phyloP scores from a whole-genome alignment of 2,329 filamentous ascomycete genomes.

The Beauveria medogensis region DNA sequence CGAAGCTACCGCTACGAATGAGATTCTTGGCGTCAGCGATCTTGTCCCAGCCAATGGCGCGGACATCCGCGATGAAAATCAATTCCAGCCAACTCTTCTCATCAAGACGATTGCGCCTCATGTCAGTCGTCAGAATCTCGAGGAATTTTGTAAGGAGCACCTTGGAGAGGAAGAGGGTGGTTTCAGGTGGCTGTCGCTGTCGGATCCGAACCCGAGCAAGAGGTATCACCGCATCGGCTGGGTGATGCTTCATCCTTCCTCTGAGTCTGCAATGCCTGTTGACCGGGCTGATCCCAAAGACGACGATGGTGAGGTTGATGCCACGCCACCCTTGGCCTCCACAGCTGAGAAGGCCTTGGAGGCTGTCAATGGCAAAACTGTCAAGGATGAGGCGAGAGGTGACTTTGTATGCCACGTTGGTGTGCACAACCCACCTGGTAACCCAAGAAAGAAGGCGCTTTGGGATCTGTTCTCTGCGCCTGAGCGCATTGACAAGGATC shows the following conservation, averaged over 20 bases:
- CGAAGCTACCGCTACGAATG: constrained; percentile 82
- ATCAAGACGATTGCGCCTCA: constrained; percentile 98
- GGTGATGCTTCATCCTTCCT: constrained; percentile 85
- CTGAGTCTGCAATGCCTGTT: constrained; percentile 55
- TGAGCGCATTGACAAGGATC: constrained; percentile 85
- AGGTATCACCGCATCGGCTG: constrained; percentile 96
- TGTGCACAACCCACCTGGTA: constrained; percentile 80
- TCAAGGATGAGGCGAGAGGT: constrained; percentile 85
- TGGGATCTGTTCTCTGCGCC: constrained; percentile 96
- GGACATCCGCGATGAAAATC: constrained; percentile 81
- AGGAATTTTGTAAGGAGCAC: constrained; percentile 90
- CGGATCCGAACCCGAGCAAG: constrained; percentile 94
- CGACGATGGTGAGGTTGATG: constrained; percentile 49
- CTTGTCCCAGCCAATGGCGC: constrained; percentile 75
- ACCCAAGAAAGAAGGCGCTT: constrained; percentile 85
- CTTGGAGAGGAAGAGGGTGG: constrained; percentile 85
- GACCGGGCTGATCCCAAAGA: constrained; percentile 70
- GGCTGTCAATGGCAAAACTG: constrained; percentile 95
- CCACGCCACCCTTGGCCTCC: constrained; percentile 42
- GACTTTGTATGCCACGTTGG: constrained; percentile 98
- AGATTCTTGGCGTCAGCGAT: constrained; percentile 88
- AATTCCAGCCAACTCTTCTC: constrained; percentile 82
- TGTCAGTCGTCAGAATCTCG: constrained; percentile 86
- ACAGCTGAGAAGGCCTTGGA: constrained; percentile 83
- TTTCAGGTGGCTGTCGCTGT: constrained; percentile 92